Conservation (phyloP, 805 yeast genomes). For the Priceomyces medius region DNA sequence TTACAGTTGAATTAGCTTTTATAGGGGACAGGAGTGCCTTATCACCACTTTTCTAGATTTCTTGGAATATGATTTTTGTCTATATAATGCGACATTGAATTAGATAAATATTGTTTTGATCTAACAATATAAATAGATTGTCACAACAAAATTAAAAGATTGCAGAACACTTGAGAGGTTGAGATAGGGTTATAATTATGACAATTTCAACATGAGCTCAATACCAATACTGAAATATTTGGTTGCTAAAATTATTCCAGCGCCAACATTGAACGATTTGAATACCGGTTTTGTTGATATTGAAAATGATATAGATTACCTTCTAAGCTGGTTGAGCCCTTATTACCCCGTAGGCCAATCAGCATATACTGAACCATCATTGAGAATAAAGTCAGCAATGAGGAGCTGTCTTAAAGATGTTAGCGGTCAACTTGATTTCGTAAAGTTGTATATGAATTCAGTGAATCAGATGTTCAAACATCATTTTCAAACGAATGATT, state of each 20-base stretch:
- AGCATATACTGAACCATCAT: slow-evolving; percentile 25
- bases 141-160: neutral
- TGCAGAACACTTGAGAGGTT: neutral
- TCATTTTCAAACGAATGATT: neutral
- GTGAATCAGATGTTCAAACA: slow-evolving; percentile 21
- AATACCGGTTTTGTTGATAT: slow-evolving; percentile 18
- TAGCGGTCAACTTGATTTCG: slow-evolving; percentile 30
- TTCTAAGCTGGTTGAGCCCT: slow-evolving; percentile 35
- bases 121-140: neutral
- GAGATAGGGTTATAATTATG: neutral
- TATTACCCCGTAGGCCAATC: slow-evolving; percentile 17
- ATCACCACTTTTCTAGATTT: no score
- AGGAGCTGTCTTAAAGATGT: slow-evolving; percentile 36
- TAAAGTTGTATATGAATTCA: slow-evolving; percentile 32
- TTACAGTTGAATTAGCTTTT: neutral
- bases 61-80: neutral
- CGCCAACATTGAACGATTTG: slow-evolving; percentile 14
- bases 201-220: neutral
- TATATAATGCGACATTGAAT: neutral
- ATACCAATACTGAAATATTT: slow-evolving; percentile 11
- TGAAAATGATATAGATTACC: slow-evolving; percentile 34
- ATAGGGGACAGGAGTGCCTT: no score
- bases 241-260: slow-evolving; percentile 14
- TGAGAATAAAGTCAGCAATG: slow-evolving; percentile 36
- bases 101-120: neutral